Evolutionary conservation across 495 filamentous ascomycete species (phyloP), one percentile per base, ranked within the genome.

Genomic region (Cercophora newfieldiana): DNA sequence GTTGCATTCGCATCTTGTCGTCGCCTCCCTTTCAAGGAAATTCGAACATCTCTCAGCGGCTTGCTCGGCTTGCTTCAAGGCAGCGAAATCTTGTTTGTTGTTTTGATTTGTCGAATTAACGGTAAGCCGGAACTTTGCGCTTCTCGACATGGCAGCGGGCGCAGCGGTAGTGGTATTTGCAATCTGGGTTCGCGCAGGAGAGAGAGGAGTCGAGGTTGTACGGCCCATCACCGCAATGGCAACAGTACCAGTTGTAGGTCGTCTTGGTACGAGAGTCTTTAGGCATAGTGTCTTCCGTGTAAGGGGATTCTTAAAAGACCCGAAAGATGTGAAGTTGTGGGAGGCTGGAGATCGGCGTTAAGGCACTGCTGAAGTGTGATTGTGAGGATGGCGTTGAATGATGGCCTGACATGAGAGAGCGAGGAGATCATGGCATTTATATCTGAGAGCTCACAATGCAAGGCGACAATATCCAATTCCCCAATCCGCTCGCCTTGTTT

Each of bases 241-340:
- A 33, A 21, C 58, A 61, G 19, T 61, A 61, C 58, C 58, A 61
- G 7, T 47, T 5, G 25, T n/a, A 53, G n/a, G 29, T 37, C 1
- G 26, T 3, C 55, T 37, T 30, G n/a, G 55, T 28, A 25, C n/a
- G n/a, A 29, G 55, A 21, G n/a, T 22, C 19, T 26, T 26, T 26
- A 14, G 16, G 16, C 50, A 53, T 53, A 7, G 12, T 14, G 37
- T 5, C 18, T 8, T 14, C 18, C 12, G 37, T 2, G n/a, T 7
- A 19, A 2, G 50, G 2, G 6, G 24, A 2, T n/a, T 53, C 21
- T 22, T 53, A 19, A 53, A 14, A 2, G 50, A 53, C 50, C 19
- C 10, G 2, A 53, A 26, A 24, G 19, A 6, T 7, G n/a, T 22
- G 50, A 53, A 10, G 50, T 2, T 53, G n/a, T 53, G n/a, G 21